Conservation (phyloP, 2,329 filamentous ascomycete genomes). For the Ophiosphaerella narmari region DNA sequence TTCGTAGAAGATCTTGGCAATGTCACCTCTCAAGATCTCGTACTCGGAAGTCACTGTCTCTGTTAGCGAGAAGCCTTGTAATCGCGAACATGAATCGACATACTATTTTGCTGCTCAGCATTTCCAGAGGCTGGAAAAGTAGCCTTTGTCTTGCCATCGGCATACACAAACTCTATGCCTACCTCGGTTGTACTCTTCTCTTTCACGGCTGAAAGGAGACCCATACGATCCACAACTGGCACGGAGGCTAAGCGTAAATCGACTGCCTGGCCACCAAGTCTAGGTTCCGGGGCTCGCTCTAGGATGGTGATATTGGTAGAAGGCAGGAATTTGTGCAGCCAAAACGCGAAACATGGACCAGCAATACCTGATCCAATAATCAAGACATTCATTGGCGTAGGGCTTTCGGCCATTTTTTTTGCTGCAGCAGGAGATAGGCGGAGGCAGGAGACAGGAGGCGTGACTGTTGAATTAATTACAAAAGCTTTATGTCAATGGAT, state of each 20-base stretch:
- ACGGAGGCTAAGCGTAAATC: slow-evolving; percentile 60
- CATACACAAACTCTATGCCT: slow-evolving; percentile 51
- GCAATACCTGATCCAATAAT: slow-evolving; percentile 39
- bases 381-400: slow-evolving; percentile 26
- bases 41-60: slow-evolving; percentile 57
- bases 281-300: slow-evolving; percentile 49
- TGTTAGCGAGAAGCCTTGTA: background rate
- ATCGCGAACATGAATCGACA: background rate
- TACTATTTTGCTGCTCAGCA: slow-evolving; percentile 42
- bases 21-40: slow-evolving; percentile 64
- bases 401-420: background rate
- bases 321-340: slow-evolving; percentile 49
- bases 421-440: background rate
- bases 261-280: slow-evolving; percentile 57
- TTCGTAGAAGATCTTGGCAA: slow-evolving; percentile 58
- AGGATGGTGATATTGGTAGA: slow-evolving; percentile 46
- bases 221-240: slow-evolving; percentile 58
- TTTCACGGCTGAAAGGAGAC: slow-evolving; percentile 51
- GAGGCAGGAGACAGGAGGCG: background rate
- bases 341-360: slow-evolving; percentile 54
- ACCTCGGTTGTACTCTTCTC: slow-evolving; percentile 51
- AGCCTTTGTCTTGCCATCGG: slow-evolving; percentile 26
- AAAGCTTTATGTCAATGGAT: no score
- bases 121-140: slow-evolving; percentile 45
- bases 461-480: no score